phyloP scores from a whole-genome alignment of 805 yeast genomes.

The Candida hungchunana region DNA sequence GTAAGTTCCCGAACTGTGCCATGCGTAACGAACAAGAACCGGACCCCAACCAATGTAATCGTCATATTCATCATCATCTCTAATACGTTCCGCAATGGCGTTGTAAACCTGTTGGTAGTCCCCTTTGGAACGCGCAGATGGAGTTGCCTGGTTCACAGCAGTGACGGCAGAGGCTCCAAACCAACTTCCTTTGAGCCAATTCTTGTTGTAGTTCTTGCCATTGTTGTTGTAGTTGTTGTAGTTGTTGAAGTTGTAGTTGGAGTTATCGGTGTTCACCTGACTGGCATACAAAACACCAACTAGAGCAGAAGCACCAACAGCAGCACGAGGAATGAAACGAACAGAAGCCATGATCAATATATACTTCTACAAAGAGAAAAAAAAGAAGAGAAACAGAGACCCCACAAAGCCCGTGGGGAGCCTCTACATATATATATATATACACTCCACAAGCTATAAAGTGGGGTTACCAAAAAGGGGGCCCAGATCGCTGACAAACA shows the following conservation, averaged over 20 bases:
- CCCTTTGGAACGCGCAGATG: slow-evolving; percentile 28
- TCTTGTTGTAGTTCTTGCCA: slow-evolving; percentile 15
- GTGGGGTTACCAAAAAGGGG: too few species aligned
- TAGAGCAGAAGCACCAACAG: too few species aligned
- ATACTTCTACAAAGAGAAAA: too few species aligned
- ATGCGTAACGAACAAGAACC: slow-evolving; percentile 70
- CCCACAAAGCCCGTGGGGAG: too few species aligned
- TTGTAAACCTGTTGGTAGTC: slow-evolving; percentile 68
- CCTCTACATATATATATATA: too few species aligned
- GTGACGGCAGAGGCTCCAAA: slow-evolving; percentile 35
- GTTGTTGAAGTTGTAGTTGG: slow-evolving; percentile 20
- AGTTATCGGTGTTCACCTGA: too few species aligned
- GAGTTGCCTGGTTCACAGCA: slow-evolving; percentile 15
- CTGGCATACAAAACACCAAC: too few species aligned
- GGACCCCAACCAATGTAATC: slow-evolving; percentile 74
- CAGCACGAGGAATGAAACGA: too few species aligned
- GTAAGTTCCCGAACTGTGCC: slow-evolving; percentile 87
- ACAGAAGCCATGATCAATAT: too few species aligned
- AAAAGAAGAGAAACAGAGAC: too few species aligned
- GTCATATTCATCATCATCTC: slow-evolving; percentile 55
- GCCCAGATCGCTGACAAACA: too few species aligned
- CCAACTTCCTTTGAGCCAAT: slow-evolving; percentile 30
- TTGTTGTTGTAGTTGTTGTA: slow-evolving; percentile 20
- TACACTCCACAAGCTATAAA: too few species aligned
- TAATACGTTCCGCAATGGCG: slow-evolving; percentile 62